Evolutionary conservation across 1,284 basidiomycete genomes (phyloP), one percentile per base, ranked within the genome.

Genomic region (Leccinum fallax): DNA sequence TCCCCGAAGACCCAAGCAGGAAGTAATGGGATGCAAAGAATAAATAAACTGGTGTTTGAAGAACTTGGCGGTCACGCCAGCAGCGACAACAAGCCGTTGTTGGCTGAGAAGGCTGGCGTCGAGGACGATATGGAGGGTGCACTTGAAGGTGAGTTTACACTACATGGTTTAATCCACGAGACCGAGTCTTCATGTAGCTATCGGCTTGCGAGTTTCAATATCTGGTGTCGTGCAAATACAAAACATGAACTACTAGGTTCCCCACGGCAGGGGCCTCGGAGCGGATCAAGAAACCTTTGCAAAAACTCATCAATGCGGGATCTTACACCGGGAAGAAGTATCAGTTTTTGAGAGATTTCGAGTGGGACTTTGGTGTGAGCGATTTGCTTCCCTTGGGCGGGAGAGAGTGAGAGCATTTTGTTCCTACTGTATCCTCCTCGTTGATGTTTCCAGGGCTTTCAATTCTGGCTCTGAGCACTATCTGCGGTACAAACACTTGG

Each of bases 351-450:
- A 73, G 72, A 10, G 75, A 81, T 21, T 92, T 86, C 63, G 80
- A 78, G n/a, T 89, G 89, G 67, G 74, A 81, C 34, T 78, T 95
- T n/a, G 85, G 84, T 2, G 70, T 69, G 5, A 81, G 86, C 53
- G 80, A 86, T 61, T 77, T 95, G 26, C 84, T 93, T 21, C 80
- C 85, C 4, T 84, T 87, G 59, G 94, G 94, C 2, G 86, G 85
- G 7, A 74, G 79, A 24, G 85, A 93, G 93, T 94, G 67, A 66
- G 89, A 15, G 6, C 52, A 1, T 10, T 26, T 11, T 2, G 34
- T 9, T 21, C 4, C 7, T n/a, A 5, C 26, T 34, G 13, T 4
- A 9, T n/a, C 6, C 1, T 2, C 8, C 57, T 61, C 13, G 63
- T 26, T 9, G 7, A 53, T 3, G 11, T 48, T 40, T 63, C 1